phyloP scores from a whole-genome alignment of 2,329 filamentous ascomycete species.

The Delphinella strobiligena region DNA sequence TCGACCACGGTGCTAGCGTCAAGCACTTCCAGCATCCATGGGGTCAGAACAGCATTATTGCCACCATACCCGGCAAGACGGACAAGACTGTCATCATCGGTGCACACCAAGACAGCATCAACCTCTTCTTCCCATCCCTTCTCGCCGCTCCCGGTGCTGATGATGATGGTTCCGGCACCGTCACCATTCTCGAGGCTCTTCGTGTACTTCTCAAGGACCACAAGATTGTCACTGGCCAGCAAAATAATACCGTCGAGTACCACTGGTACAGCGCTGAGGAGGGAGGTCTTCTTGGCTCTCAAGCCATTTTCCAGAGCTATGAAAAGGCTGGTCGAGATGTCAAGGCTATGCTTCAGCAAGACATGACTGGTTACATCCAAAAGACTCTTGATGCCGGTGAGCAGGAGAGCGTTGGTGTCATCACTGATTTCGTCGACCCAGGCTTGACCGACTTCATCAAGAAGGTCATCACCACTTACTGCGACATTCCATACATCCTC shows the following conservation, averaged over 20 bases:
- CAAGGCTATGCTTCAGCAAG: constrained; percentile 96
- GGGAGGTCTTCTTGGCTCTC: constrained; percentile 73
- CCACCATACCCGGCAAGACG: constrained; percentile 74
- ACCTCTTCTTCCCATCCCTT: constrained; percentile 75
- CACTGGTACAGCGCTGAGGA: constrained; percentile 94
- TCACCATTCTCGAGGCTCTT: constrained; percentile 88
- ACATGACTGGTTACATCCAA: constrained; percentile 88
- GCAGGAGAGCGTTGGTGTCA: constrained; percentile 78
- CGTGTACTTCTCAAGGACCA: constrained; percentile 60
- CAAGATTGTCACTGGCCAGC: constrained; percentile 56
- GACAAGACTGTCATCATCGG: constrained; percentile 81
- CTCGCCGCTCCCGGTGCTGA: constrained; percentile 86
- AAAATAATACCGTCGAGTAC: constrained; percentile 82
- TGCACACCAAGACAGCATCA: constrained; percentile 91
- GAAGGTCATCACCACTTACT: constrained; percentile 75
- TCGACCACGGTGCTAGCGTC: constrained; percentile 53
- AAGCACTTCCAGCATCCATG: constrained; percentile 70
- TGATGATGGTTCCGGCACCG: constrained; percentile 62
- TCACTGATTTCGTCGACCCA: constrained; percentile 80
- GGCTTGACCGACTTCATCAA: constrained; percentile 84
- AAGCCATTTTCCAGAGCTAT: constrained; percentile 79
- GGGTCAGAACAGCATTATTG: constrained; percentile 85
- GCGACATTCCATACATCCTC: constrained; percentile 72
- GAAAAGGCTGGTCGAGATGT: constrained; percentile 60
- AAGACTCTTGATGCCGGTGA: constrained; percentile 72